Conservation (phyloP, 768 basidiomycete species). For the Clitopilus hobsonii region DNA sequence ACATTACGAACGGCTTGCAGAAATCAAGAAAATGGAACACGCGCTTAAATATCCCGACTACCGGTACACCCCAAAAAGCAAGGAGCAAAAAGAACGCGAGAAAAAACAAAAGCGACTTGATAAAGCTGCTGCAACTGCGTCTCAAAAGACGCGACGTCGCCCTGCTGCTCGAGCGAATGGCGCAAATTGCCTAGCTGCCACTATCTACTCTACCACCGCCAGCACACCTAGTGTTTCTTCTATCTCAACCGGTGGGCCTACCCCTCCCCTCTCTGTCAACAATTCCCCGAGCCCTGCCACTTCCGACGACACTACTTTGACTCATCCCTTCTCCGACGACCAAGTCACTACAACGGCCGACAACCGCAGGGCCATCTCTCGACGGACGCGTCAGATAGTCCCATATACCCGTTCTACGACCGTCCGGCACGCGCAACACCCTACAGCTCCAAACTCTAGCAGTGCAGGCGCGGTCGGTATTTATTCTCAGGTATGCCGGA, state of each 20-base stretch:
- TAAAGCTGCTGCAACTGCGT: constrained; percentile 12
- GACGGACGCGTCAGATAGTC: neutral
- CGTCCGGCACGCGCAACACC: neutral
- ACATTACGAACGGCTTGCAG: constrained; percentile 49
- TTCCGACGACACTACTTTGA: neutral
- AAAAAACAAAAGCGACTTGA: constrained; percentile 25
- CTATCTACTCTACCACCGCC: neutral
- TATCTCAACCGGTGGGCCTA: neutral
- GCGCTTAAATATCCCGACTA: constrained; percentile 49
- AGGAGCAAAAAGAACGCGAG: constrained; percentile 33
- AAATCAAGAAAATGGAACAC: constrained; percentile 49
- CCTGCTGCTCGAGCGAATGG: neutral
- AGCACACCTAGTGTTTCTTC: neutral
- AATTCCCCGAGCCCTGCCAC: neutral
- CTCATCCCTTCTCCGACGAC: too few relatives aligned
- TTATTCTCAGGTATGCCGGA: neutral
- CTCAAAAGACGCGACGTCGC: neutral
- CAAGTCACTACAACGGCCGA: too few relatives aligned
- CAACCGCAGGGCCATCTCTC: neutral
- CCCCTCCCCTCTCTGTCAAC: neutral
- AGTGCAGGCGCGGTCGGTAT: neutral
- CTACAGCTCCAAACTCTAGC: neutral
- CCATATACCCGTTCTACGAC: neutral
- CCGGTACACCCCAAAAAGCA: constrained; percentile 49
- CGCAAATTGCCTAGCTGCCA: neutral